Conservation (phyloP, 2,329 filamentous ascomycete genomes). For the Orbilia oligospora region DNA sequence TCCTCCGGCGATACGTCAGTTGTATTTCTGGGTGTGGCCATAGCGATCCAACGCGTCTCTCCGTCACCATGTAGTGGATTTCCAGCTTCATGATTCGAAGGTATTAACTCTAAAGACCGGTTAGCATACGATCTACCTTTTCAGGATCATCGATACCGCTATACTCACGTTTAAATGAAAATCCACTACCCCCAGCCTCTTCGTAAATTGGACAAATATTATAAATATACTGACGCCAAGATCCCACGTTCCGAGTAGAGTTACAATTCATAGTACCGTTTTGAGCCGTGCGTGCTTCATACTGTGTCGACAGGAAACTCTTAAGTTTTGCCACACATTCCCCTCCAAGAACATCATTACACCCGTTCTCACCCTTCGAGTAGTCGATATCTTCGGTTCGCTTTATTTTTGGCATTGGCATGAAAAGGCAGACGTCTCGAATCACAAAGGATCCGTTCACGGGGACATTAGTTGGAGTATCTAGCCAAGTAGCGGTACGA, state of each 20-base stretch:
- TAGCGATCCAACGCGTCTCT: conserved; percentile 19
- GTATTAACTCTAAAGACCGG: conserved; percentile 23
- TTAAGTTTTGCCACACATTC: conserved; percentile 34
- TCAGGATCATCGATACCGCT: neutral
- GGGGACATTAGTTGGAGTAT: conserved; percentile 30
- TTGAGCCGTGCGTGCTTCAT: neutral
- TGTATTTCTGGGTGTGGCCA: conserved; percentile 22
- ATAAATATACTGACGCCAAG: conserved; percentile 15
- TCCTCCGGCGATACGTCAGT: conserved; percentile 30
- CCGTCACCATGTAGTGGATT: conserved; percentile 26
- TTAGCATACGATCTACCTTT: neutral
- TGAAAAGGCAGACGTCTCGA: conserved; percentile 37
- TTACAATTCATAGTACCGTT: conserved; percentile 45
- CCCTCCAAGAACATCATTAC: conserved; percentile 33
- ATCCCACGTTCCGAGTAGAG: neutral
- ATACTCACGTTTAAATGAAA: conserved; percentile 26
- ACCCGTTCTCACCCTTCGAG: conserved; percentile 35
- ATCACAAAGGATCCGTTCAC: conserved; percentile 42
- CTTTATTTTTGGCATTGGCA: conserved; percentile 31
- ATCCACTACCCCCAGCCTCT: conserved; percentile 12
- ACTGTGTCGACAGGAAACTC: neutral
- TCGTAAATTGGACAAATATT: conserved; percentile 33
- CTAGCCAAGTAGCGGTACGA: conserved; percentile 35
- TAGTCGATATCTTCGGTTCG: conserved; percentile 30
- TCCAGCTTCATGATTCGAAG: conserved; percentile 20